Evolutionary conservation across 345 rosid species (phyloP).

Genomic region (Corymbia maculata): DNA sequence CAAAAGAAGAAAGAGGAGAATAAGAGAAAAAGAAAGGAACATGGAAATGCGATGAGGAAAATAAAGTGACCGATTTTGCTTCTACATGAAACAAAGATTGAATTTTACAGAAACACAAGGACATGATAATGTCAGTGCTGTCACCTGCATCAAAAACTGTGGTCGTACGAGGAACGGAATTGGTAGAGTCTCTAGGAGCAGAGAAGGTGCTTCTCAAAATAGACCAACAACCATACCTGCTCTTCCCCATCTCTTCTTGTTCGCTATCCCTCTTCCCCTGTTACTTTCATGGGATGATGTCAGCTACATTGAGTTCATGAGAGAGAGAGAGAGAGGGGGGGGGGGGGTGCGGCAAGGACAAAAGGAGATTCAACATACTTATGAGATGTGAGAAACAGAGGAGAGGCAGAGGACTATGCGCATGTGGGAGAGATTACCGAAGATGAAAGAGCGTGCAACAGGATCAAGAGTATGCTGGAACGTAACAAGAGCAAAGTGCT

Average conservation of each 20-base stretch:
- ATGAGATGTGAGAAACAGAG: not conserved
- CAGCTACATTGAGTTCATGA: not conserved
- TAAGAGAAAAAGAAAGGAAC: not conserved
- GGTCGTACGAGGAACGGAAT: conserved; percentile 58
- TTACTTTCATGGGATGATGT: not conserved
- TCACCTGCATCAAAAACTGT: conserved; percentile 74
- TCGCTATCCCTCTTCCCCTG: not conserved
- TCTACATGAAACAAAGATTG: not conserved
- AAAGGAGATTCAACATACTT: not conserved
- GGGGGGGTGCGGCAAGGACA: not conserved
- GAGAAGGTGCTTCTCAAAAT: conserved; percentile 40
- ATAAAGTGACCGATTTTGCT: not conserved
- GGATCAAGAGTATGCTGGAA: too few species aligned
- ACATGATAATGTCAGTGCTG: not conserved
- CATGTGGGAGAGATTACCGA: not conserved
- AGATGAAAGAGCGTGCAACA: too few species aligned
- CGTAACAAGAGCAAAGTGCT: too few species aligned
- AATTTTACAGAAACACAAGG: not conserved
- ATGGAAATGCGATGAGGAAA: not conserved
- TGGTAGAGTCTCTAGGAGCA: conserved; percentile 39
- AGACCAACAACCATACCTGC: conserved; percentile 60
- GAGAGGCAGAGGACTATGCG: not conserved
- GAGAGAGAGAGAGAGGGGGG: not conserved
- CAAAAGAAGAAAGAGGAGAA: not conserved
- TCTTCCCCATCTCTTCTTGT: conserved; percentile 1